Evolutionary conservation across 163 green algal genomes (phyloP), one percentile per base, ranked within the genome.

Genomic region (Coccomyxa subellipsoidea): DNA sequence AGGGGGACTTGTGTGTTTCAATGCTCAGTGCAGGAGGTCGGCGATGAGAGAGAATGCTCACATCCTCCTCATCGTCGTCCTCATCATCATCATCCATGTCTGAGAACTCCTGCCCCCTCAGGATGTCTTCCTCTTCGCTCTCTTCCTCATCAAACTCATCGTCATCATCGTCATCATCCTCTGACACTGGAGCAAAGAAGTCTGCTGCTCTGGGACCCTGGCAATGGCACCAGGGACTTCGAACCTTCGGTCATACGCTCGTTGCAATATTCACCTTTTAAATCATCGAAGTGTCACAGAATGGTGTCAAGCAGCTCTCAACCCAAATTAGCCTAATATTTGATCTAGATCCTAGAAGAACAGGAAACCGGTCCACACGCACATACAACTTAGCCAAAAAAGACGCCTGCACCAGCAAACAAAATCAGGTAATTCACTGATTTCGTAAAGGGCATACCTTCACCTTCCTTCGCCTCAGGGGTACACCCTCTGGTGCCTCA

Each of bases 1-100:
- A n/a, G n/a, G n/a, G n/a, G n/a, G n/a, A n/a, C n/a, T n/a, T n/a
- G n/a, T n/a, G n/a, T n/a, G n/a, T n/a, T n/a, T n/a, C n/a, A n/a
- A n/a, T n/a, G n/a, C n/a, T n/a, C n/a, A n/a, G n/a, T n/a, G n/a
- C n/a, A n/a, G n/a, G n/a, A 75, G 31, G 66, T 75, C n/a, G 21
- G 31, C 9, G 29, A 35, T 75, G n/a, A 75, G 66, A 34, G 4
- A 21, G 12, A 9, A 75, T 25, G 66, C 66, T 35, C 66, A 38
- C 71, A 40, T 77, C 71, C 23, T 77, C 71, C n/a, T 77, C 71
- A 38, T 77, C 71, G 10, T 77, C 71, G 10, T 77, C 71, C 1
- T 77, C 71, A 34, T 40, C 71, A 40, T 39, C 32, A 25, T 77
- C 71, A 34, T 77, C 71, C 71, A 77, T 38, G 32, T 77, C 71